Base-by-base conservation (phyloP, 2,329 filamentous ascomycete genomes). In the Neurospora sp. region DNA sequence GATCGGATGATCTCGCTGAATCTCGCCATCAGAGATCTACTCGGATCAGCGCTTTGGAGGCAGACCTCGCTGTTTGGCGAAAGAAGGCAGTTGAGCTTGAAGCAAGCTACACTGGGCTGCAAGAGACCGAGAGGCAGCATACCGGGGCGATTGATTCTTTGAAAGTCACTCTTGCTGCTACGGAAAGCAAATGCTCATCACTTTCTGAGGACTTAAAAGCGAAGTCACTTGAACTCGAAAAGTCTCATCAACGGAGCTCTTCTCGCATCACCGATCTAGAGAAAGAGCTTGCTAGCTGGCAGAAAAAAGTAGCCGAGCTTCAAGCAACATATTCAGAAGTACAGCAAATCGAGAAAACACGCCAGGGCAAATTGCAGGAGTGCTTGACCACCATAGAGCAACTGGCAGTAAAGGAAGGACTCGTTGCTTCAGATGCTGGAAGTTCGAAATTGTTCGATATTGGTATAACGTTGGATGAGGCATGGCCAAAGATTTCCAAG, bases 361-460 rank as follows among this genome's bases (percentile, higher is more conserved):
- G 66, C 66, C 11, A 69, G 52, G 36, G 6, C n/a, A 69, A 52
- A 28, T 67, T 19, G 15, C 40, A 71, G 41, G 68, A 69, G 3
- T 17, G 74, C 28, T 39, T 71, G 39, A 5, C 52, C 8, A 68
- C 43, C 11, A 15, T 74, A n/a, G 70, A 69, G 43, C 68, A 67
- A 4, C 72, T 73, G 74, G 71, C 69, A 19, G 15, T 33, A 0
- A 67, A 73, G 41, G 68, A 67, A n/a, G 70, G 73, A 6, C 23
- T 71, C 3, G 23, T 46, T 8, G 57, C 66, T 23, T 23, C 52
- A 36, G 19, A 46, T 28, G 46, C 36, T 65, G 66, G 4, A 1
- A n/a, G 70, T 0, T 52, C 62, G 8, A 52, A 23, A 6, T 40
- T 73, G 11, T 39, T 33, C 37, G 65, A 68, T 11, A 11, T 11